phyloP scores from a whole-genome alignment of 179 eudicot species.

The Pouteria campechiana region DNA sequence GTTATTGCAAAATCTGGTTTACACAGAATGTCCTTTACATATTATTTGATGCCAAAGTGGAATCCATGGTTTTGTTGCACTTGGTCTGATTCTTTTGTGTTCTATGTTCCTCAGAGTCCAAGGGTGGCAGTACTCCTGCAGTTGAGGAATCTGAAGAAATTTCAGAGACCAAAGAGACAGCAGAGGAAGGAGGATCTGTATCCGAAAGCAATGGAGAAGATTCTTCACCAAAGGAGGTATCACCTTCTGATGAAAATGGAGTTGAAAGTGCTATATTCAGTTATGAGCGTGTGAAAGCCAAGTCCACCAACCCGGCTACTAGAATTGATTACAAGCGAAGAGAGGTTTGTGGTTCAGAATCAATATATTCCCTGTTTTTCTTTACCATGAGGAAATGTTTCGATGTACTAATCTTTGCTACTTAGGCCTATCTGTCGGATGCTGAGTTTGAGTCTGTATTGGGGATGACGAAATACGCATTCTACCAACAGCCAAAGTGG shows the following conservation, averaged over 20 bases:
- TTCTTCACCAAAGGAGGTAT: slow-evolving; percentile 31
- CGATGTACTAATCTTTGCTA: background rate
- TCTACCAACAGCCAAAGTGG: slow-evolving; percentile 76
- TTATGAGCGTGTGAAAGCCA: slow-evolving; percentile 68
- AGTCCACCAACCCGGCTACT: slow-evolving; percentile 73
- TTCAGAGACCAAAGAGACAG: slow-evolving; percentile 25
- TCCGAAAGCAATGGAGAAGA: slow-evolving; percentile 32
- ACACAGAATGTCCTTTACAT: too few species aligned
- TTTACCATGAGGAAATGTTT: too few species aligned
- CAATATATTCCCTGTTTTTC: background rate
- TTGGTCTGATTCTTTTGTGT: background rate
- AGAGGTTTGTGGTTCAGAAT: slow-evolving; percentile 47
- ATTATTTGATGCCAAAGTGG: too few species aligned
- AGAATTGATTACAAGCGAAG: slow-evolving; percentile 91
- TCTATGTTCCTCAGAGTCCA: slow-evolving; percentile 29
- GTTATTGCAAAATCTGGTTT: too few species aligned
- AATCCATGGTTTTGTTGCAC: too few species aligned
- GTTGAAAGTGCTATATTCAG: slow-evolving; percentile 45
- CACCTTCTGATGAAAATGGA: slow-evolving; percentile 41
- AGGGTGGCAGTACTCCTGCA: slow-evolving; percentile 29
- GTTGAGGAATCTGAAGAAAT: slow-evolving; percentile 34
- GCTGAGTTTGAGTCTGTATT: slow-evolving; percentile 61
- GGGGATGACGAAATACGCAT: slow-evolving; percentile 53
- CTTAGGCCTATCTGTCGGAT: slow-evolving; percentile 64
- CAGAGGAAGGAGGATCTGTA: slow-evolving; percentile 23